phyloP scores from a whole-genome alignment of 2,329 filamentous ascomycete species.

The Trichoderma koningiopsis region DNA sequence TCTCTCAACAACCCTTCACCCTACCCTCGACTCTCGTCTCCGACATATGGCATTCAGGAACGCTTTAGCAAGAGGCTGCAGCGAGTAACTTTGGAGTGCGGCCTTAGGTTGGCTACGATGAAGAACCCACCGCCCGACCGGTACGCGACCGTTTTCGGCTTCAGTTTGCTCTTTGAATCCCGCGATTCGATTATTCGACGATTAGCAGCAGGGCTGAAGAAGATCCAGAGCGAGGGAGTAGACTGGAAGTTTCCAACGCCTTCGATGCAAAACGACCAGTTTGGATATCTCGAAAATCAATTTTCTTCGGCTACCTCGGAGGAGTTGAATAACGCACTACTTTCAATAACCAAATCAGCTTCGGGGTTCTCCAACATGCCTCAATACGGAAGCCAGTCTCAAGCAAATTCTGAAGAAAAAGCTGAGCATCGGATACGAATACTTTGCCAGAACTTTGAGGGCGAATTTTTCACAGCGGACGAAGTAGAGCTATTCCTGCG shows the following conservation, averaged over 20 bases:
- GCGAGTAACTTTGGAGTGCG: constrained; percentile 64
- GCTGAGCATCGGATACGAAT: constrained; percentile 54
- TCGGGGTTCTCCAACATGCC: constrained; percentile 38
- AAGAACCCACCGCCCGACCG: constrained; percentile 50
- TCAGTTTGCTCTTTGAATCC: constrained; percentile 64
- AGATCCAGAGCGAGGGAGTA: constrained; percentile 47
- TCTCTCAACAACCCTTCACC: constrained; percentile 32
- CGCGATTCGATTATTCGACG: constrained; percentile 50
- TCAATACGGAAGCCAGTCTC: constrained; percentile 48
- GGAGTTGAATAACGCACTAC: background rate
- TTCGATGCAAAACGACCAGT: constrained; percentile 68
- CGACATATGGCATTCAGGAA: constrained; percentile 62
- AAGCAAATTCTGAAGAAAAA: constrained; percentile 44
- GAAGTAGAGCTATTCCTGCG: constrained; percentile 76
- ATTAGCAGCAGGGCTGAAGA: constrained; percentile 40
- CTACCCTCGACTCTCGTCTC: constrained; percentile 44
- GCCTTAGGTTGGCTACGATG: constrained; percentile 58
- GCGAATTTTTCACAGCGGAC: constrained; percentile 74
- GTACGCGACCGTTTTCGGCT: constrained; percentile 65
- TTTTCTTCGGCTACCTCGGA: constrained; percentile 14
- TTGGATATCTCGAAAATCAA: constrained; percentile 53
- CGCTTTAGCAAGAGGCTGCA: constrained; percentile 72
- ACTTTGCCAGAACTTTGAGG: constrained; percentile 64
- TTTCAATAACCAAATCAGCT: constrained; percentile 31
- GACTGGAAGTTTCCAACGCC: constrained; percentile 64